Percentiles rank a stretch among this genome's conserved stretches.
Conservation (phyloP, 306 rosid species). For the Betula pendula region DNA sequence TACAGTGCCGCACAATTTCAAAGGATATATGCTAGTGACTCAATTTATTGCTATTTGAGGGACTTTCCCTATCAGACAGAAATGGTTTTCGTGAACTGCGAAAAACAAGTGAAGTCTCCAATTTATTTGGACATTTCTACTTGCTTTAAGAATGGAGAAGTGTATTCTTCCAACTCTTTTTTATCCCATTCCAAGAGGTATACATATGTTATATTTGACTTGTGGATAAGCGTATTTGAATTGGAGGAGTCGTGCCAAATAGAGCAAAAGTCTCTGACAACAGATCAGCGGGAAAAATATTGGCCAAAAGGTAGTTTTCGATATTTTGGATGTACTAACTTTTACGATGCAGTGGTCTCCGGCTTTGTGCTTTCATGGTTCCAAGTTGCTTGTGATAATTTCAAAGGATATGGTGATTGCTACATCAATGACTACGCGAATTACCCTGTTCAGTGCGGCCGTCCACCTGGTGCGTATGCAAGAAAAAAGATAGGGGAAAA, state of each 20-base stretch:
- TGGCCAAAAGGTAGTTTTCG: too few species aligned
- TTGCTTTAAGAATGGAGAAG: not conserved
- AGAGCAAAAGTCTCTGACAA: not conserved
- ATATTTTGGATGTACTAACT: not conserved
- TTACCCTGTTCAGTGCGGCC: not conserved
- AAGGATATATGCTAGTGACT: too few species aligned
- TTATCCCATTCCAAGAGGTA: not conserved
- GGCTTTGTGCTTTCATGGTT: not conserved
- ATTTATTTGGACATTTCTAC: slow-evolving; percentile 5
- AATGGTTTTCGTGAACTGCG: not conserved
- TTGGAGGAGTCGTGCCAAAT: not conserved
- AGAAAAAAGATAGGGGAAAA: too few species aligned
- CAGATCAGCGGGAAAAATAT: too few species aligned
- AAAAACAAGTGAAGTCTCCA: not conserved
- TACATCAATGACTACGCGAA: not conserved
- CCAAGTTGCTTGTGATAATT: too few species aligned
- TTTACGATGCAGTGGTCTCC: not conserved
- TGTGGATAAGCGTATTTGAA: accelerated
- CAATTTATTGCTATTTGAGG: too few species aligned
- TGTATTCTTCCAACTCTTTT: not conserved
- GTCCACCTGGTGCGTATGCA: too few species aligned
- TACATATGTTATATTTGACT: not conserved
- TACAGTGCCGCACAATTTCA: too few species aligned
- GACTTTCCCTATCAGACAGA: too few species aligned
- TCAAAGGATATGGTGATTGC: too few species aligned